A percentile compares a stretch with the other conserved stretches of the same genome.
phyloP scores from a whole-genome alignment of 192 early-diverging fungal genomes.

The Funneliformis mosseae region DNA sequence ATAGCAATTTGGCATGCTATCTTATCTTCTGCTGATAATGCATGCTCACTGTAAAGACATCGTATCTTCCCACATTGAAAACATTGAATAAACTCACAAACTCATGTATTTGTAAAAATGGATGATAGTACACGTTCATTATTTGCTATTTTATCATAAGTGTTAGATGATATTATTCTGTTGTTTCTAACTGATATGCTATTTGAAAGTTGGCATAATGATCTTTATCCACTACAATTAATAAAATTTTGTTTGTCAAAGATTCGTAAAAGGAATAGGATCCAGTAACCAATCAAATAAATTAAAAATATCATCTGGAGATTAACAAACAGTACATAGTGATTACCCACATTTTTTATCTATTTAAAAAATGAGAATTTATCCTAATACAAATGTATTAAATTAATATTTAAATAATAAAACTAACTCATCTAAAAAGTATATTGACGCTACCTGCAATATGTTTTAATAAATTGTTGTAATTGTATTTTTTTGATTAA shows the following conservation, averaged over 20 bases:
- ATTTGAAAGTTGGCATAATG: not conserved
- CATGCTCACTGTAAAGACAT: not conserved
- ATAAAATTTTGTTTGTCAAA: not conserved
- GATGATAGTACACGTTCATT: not conserved
- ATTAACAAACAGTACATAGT: not conserved
- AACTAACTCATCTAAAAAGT: not conserved
- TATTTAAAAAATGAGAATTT: not conserved
- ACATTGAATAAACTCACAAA: not conserved
- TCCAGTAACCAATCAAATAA: not conserved
- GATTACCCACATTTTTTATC: not conserved
- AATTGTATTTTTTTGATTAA: not conserved
- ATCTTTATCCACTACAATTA: not conserved
- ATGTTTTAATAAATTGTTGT: not conserved
- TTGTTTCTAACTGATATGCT: not conserved
- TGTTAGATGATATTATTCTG: not conserved
- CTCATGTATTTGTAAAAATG: not conserved
- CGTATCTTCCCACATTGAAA: not conserved
- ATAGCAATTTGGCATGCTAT: not conserved
- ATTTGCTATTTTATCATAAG: not conserved
- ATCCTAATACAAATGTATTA: not conserved
- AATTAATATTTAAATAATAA: not conserved
- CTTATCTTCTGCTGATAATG: conserved; percentile 10
- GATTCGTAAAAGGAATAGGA: not conserved
- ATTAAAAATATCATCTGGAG: not conserved
- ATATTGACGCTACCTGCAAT: not conserved